Percentiles rank a stretch among this genome's conserved stretches.
Evolutionary conservation across 192 early-diverging fungal genomes (phyloP).

Genomic region (Kappamyces sp.): DNA sequence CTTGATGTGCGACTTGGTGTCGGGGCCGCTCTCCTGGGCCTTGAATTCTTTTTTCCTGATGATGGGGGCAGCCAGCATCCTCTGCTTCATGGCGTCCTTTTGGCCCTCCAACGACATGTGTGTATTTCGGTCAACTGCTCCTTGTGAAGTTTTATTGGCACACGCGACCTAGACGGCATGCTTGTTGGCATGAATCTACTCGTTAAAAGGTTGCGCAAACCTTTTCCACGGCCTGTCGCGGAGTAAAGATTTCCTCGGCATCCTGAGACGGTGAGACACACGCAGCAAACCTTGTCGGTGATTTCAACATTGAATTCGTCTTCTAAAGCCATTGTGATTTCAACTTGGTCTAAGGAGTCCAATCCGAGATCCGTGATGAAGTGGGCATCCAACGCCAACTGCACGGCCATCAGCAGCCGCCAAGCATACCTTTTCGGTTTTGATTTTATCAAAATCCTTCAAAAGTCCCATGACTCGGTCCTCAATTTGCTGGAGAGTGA

Average conservation of each 20-base stretch:
- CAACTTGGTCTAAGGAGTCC: conserved; percentile 95
- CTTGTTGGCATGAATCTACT: conserved; percentile 16
- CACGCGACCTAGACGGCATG: conserved; percentile 4
- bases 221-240: conserved; percentile 80
- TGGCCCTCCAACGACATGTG: background rate
- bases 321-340: conserved; percentile 99
- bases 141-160: background rate
- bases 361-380: conserved; percentile 92
- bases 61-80: conserved; percentile 6
- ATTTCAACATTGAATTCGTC: conserved; percentile 99
- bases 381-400: conserved; percentile 78
- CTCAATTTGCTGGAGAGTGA: conserved; percentile 69
- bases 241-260: conserved; percentile 90
- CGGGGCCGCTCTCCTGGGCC: background rate
- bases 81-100: conserved; percentile 1
- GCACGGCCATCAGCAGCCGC: conserved; percentile 14
- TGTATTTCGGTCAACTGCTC: background rate
- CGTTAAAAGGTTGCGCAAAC: conserved; percentile 17
- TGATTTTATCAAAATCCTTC: conserved; percentile 95
- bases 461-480: conserved; percentile 82
- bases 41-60: conserved; percentile 11
- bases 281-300: conserved; percentile 49
- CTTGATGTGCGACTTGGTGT: background rate
- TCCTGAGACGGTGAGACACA: conserved; percentile 46
- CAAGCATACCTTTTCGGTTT: conserved; percentile 73